These are phyloP conservation scores for Colletotrichum sp. DNA, from an alignment of 2,329 filamentous ascomycete genomes.

Conservation along the genomic window DNA sequence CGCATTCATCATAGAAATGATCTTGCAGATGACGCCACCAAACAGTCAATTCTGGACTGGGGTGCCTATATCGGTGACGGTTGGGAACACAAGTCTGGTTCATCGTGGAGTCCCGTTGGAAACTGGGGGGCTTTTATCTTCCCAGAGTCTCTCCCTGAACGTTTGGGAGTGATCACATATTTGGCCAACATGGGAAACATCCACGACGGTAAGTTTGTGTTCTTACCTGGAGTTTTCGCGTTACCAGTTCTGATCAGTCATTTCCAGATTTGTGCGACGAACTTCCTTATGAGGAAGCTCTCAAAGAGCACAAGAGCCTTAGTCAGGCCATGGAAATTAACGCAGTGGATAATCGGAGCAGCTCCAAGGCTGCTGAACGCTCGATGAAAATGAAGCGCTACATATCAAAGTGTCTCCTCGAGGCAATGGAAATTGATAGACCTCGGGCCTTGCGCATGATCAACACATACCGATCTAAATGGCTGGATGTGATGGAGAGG, in stretches of 20 bases:
- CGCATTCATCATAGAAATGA: conserved; percentile 1
- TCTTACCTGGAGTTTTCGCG: accelerated
- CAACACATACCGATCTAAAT: background rate
- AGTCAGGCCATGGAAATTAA: background rate
- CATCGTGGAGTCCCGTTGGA: background rate
- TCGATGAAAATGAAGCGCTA: background rate
- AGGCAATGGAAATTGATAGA: background rate
- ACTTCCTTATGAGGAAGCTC: background rate
- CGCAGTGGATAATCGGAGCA: background rate
- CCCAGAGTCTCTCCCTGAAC: background rate
- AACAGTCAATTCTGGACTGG: background rate
- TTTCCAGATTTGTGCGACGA: background rate
- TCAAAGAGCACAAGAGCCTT: background rate
- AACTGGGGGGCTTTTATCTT: conserved; percentile 11
- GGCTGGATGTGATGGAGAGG: conserved; percentile 4
- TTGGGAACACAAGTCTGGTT: background rate
- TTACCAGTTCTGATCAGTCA: background rate
- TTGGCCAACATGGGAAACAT: conserved; percentile 6
- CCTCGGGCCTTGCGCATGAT: background rate
- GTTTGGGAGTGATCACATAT: background rate
- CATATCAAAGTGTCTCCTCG: background rate
- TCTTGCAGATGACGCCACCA: background rate
- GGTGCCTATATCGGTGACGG: background rate
- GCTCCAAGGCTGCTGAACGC: background rate
- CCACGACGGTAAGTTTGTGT: background rate